Evolutionary conservation across 805 yeast genomes (phyloP).

Genomic region (Teunomyces lycoperdinae): DNA sequence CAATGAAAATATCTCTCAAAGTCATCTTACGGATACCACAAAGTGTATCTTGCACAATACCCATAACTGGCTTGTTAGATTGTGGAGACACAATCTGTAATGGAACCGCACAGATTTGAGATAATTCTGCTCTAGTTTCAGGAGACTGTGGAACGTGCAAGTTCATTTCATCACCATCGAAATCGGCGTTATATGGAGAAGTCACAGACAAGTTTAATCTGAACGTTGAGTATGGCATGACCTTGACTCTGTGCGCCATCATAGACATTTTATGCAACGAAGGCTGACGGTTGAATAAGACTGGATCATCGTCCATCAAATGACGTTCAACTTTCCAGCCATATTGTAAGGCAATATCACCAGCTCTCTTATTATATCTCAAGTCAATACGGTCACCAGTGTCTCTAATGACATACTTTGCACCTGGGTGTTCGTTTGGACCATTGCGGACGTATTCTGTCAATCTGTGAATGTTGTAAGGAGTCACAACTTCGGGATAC

Average conservation of each 20-base stretch:
- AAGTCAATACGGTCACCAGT: conserved; percentile 98
- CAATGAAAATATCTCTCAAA: conserved; percentile 81
- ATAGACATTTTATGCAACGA: conserved; percentile 98
- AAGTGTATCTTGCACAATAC: conserved; percentile 97
- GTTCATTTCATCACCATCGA: conserved; percentile 99
- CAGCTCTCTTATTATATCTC: conserved; percentile 96
- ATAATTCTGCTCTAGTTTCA: conserved; percentile 94
- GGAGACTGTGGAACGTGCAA: conserved; percentile 98
- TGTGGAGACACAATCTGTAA: conserved; percentile 97
- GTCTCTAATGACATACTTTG: conserved; percentile 95
- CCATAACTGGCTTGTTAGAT: conserved; percentile 99
- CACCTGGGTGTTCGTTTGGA: conserved; percentile 99
- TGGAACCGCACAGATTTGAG: conserved; percentile 95
- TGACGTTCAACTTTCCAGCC: conserved; percentile 99
- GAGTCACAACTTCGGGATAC: conserved; percentile 97
- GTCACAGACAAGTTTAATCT: conserved; percentile 95
- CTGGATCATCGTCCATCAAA: conserved; percentile 96
- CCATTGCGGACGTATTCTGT: conserved; percentile 96
- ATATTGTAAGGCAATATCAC: conserved; percentile 94
- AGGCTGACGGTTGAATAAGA: conserved; percentile 97
- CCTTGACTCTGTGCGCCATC: conserved; percentile 99
- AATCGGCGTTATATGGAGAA: conserved; percentile 99
- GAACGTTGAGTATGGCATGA: conserved; percentile 98
- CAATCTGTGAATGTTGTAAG: conserved; percentile 89
- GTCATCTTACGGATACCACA: conserved; percentile 98